phyloP scores from a whole-genome alignment of 2,329 filamentous ascomycete genomes.

The Chrysoporthe puriensis region DNA sequence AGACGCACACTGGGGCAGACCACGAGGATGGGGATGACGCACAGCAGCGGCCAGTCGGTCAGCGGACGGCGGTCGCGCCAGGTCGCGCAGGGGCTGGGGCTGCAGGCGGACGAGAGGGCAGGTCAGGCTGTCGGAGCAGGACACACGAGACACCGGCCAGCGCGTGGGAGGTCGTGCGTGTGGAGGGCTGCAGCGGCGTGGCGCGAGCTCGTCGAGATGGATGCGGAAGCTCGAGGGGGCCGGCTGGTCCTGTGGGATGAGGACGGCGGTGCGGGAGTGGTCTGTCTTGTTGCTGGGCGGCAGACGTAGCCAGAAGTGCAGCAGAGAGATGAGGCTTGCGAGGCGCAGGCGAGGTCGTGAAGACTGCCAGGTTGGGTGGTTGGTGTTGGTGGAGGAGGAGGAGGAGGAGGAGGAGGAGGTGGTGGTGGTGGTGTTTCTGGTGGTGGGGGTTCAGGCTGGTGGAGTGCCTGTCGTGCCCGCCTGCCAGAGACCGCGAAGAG shows the following conservation, averaged over 20 bases:
- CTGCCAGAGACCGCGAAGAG: no score
- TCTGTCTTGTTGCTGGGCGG: background rate
- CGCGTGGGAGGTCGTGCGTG: constrained; percentile 6
- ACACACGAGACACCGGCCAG: constrained; percentile 6
- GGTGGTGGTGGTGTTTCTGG: background rate
- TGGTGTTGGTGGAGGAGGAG: no score
- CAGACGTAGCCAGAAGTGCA: background rate
- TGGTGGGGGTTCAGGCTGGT: background rate
- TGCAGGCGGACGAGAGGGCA: background rate
- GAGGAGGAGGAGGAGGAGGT: no score
- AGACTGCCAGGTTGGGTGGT: background rate
- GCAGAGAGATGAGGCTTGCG: background rate
- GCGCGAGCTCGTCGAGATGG: background rate
- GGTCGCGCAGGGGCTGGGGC: background rate
- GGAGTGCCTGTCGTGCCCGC: no score
- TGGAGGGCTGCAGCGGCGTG: background rate
- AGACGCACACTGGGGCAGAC: background rate
- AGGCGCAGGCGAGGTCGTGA: background rate
- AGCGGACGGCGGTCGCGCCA: background rate
- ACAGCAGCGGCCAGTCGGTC: background rate
- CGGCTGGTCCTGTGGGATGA: background rate
- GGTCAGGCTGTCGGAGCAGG: constrained; percentile 1
- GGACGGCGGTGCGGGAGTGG: background rate
- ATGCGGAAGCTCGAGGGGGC: background rate
- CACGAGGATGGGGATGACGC: constrained; percentile 3